These are phyloP conservation scores for Eucalyptus pauciflora DNA, from an alignment of 345 rosid genomes.

Conservation along the genomic window DNA sequence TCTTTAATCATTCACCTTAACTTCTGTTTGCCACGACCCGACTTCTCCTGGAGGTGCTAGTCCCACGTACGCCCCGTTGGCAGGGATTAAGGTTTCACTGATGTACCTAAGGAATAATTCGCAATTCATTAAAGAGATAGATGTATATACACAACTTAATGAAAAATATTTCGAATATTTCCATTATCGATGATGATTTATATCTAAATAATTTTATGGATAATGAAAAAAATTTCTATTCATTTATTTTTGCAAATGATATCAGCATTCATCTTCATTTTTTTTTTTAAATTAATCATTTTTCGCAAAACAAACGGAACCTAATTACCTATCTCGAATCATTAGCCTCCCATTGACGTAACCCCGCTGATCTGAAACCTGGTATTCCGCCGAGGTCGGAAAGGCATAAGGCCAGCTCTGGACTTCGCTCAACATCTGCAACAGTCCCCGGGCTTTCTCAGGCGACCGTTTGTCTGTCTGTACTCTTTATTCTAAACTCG, in stretches of 20 bases:
- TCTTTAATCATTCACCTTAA: conserved; percentile 23
- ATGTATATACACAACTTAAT: neutral
- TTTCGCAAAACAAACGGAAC: too few relatives aligned
- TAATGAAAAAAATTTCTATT: too few relatives aligned
- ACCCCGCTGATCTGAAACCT: conserved; percentile 40
- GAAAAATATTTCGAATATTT: too few relatives aligned
- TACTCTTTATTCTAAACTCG: neutral
- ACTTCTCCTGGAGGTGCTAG: conserved; percentile 66
- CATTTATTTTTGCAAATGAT: too few relatives aligned
- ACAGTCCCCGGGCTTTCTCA: neutral
- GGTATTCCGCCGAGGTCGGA: conserved; percentile 62
- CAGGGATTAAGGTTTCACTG: conserved; percentile 18
- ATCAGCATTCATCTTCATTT: too few relatives aligned
- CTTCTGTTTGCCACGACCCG: conserved; percentile 84
- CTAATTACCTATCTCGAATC: conserved; percentile 43
- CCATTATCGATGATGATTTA: too few relatives aligned
- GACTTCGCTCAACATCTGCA: conserved; percentile 48
- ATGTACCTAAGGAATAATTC: conserved; percentile 4
- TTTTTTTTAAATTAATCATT: too few relatives aligned
- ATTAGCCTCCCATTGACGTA: conserved; percentile 43
- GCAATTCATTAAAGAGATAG: neutral
- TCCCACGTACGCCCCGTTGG: conserved; percentile 54
- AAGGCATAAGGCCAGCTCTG: conserved; percentile 78
- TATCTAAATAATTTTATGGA: too few relatives aligned
- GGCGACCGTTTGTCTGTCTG: neutral